These are phyloP conservation scores for Cladophialophora psammophila DNA, from an alignment of 2,329 filamentous ascomycete genomes.

Conservation along the genomic window DNA sequence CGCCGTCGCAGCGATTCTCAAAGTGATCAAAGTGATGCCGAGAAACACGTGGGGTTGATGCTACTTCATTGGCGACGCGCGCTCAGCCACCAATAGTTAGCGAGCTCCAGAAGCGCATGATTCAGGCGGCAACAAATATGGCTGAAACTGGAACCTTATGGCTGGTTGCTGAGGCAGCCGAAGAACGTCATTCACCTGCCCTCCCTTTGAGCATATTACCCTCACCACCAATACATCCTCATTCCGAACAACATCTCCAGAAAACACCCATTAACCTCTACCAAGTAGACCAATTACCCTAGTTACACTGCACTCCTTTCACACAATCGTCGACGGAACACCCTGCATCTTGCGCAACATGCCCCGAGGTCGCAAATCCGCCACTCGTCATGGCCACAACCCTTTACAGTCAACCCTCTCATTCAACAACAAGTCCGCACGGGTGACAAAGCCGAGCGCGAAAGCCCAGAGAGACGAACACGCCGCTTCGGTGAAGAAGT, in stretches of 20 bases:
- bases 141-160: not conserved
- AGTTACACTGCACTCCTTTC: not conserved
- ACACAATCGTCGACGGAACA: not conserved
- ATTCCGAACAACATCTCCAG: not conserved
- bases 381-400: not conserved
- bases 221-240: not conserved
- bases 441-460: constrained; percentile 64
- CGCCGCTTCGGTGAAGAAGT: constrained; percentile 46
- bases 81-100: not conserved
- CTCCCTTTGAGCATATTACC: not conserved
- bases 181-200: not conserved
- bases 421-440: constrained; percentile 63
- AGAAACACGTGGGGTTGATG: not conserved
- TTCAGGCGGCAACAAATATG: not conserved
- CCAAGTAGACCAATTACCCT: not conserved
- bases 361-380: constrained; percentile 33
- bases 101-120: not conserved
- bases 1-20: too few species aligned
- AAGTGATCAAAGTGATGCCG: too few species aligned
- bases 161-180: constrained; percentile 7
- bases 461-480: constrained; percentile 37
- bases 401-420: constrained; percentile 64
- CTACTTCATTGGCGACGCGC: not conserved
- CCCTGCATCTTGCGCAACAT: constrained; percentile 9
- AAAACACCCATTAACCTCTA: not conserved